phyloP scores from a whole-genome alignment of 768 basidiomycete genomes.

The Royoungia palumana region DNA sequence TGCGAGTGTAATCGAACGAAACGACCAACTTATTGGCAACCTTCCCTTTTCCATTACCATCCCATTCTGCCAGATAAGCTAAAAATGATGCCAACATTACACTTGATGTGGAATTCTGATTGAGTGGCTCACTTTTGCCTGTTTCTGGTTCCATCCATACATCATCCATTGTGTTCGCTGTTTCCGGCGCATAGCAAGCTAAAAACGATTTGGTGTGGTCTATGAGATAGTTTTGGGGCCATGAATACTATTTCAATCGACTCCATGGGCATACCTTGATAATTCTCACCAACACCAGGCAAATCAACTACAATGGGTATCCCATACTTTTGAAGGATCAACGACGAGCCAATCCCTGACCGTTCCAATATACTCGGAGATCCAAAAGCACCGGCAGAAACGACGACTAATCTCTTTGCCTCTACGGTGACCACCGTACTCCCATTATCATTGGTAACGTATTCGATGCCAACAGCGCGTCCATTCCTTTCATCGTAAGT shows the following conservation, averaged over 20 bases:
- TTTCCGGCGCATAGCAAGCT: slow-evolving; percentile 33
- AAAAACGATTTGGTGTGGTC: slow-evolving; percentile 28
- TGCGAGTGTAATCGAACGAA: neutral
- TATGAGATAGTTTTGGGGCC: neutral
- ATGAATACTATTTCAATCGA: neutral
- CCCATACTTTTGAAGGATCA: slow-evolving; percentile 43
- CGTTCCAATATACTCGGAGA: slow-evolving; percentile 56
- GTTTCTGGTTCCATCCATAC: slow-evolving; percentile 39
- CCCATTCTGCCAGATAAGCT: slow-evolving; percentile 33
- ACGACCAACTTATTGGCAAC: slow-evolving; percentile 50
- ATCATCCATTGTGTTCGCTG: slow-evolving; percentile 45
- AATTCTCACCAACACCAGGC: slow-evolving; percentile 76
- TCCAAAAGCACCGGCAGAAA: slow-evolving; percentile 54
- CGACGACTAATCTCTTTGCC: slow-evolving; percentile 42
- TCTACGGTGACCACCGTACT: slow-evolving; percentile 14
- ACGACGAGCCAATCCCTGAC: slow-evolving; percentile 63
- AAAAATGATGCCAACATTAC: neutral
- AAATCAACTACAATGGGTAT: slow-evolving; percentile 56
- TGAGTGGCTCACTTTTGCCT: slow-evolving; percentile 27
- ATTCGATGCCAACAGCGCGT: slow-evolving; percentile 39
- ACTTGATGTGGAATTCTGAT: neutral
- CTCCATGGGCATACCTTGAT: slow-evolving; percentile 38
- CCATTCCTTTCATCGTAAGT: slow-evolving; percentile 23
- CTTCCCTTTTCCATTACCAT: slow-evolving; percentile 39
- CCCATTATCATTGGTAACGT: slow-evolving; percentile 25